phyloP scores from a whole-genome alignment of 192 early-diverging fungal species.

The Linnemannia schmuckeri region DNA sequence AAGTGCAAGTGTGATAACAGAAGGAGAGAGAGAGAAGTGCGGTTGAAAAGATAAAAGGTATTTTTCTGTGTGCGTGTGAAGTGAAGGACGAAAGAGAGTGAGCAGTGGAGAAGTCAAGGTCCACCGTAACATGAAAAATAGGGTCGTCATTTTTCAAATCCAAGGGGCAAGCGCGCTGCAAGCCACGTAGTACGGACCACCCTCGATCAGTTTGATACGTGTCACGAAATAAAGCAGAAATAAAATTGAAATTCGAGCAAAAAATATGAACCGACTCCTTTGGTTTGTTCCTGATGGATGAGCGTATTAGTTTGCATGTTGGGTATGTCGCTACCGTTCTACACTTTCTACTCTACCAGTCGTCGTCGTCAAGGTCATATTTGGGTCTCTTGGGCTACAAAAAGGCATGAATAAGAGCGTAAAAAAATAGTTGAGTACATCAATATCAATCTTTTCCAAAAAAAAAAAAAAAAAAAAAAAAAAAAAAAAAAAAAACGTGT shows the following conservation, averaged over 20 bases:
- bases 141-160: neutral
- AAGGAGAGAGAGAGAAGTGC: neutral
- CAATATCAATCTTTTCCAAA: neutral
- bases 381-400: conserved; percentile 15
- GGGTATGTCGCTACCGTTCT: neutral
- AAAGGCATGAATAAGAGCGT: neutral
- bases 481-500: neutral
- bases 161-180: neutral
- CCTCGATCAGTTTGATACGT: neutral
- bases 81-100: neutral
- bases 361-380: conserved; percentile 30
- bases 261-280: too few species aligned
- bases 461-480: neutral
- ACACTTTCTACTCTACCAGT: conserved; percentile 1
- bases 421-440: neutral
- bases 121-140: neutral
- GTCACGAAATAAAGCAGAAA: neutral
- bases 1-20: neutral
- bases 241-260: too few species aligned
- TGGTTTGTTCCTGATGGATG: too few species aligned
- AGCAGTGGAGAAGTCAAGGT: neutral
- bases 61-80: neutral
- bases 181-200: conserved; percentile 5
- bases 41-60: too few species aligned
- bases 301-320: neutral